Evolutionary conservation across 1,284 basidiomycete species (phyloP).

Genomic region (Phaffia rhodozyma): DNA sequence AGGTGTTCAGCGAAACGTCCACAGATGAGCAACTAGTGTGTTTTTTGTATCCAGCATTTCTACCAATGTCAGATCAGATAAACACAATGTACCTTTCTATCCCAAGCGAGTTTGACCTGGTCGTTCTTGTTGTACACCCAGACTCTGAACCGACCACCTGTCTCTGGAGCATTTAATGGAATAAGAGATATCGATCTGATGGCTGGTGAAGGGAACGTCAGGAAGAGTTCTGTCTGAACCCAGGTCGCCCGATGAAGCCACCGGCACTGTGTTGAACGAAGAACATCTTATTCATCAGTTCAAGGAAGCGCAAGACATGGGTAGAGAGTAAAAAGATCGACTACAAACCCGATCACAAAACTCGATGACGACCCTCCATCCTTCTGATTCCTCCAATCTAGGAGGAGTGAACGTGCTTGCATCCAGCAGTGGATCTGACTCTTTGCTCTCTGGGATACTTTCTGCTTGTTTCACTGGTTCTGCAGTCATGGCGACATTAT

Average conservation of each 20-base stretch:
- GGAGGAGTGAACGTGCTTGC: slow-evolving; percentile 51
- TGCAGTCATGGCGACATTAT: too few species aligned
- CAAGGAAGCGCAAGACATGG: slow-evolving; percentile 5
- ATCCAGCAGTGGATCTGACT: slow-evolving; percentile 32
- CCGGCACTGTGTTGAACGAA: background rate
- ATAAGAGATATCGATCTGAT: slow-evolving; percentile 56
- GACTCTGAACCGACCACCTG: slow-evolving; percentile 73
- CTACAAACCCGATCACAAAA: slow-evolving; percentile 69
- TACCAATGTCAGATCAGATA: too few species aligned
- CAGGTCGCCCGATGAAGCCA: slow-evolving; percentile 74
- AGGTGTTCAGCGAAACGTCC: slow-evolving; percentile 7
- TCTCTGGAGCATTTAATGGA: slow-evolving; percentile 65
- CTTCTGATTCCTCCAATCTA: slow-evolving; percentile 39
- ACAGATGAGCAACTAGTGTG: background rate
- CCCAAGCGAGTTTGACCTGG: slow-evolving; percentile 33
- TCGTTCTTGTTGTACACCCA: slow-evolving; percentile 49
- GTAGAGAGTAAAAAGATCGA: slow-evolving; percentile 8
- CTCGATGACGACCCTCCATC: slow-evolving; percentile 48
- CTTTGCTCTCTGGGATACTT: too few species aligned
- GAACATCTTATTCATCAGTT: slow-evolving; percentile 42
- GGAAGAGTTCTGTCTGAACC: slow-evolving; percentile 74
- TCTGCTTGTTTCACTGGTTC: too few species aligned
- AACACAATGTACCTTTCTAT: slow-evolving; percentile 30
- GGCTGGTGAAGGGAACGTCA: slow-evolving; percentile 69
- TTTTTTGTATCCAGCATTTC: background rate